A percentile compares a stretch with the other conserved stretches of the same genome.
Conservation (phyloP, 164 flowering plant genomes). For the Berberis thunbergii region DNA sequence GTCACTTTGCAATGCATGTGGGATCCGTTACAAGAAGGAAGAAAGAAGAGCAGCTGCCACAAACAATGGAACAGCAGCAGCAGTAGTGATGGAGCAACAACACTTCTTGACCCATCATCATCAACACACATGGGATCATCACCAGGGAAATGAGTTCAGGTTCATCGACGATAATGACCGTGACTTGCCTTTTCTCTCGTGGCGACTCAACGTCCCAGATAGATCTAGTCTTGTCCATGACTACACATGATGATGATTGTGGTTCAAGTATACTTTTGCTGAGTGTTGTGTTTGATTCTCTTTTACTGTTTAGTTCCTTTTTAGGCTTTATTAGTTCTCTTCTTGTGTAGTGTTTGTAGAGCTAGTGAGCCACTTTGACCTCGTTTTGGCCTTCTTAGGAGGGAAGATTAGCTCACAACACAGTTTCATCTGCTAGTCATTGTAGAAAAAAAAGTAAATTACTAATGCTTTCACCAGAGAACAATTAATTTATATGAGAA, state of each 20-base stretch:
- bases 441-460: too few relatives aligned
- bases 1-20: slow-evolving; percentile 98
- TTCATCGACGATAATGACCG: slow-evolving; percentile 37
- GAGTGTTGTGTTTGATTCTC: too few relatives aligned
- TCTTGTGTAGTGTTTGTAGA: too few relatives aligned
- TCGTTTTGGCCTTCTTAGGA: too few relatives aligned
- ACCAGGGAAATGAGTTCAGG: slow-evolving; percentile 35
- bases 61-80: slow-evolving; percentile 24
- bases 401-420: too few relatives aligned
- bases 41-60: slow-evolving; percentile 63
- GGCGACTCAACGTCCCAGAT: slow-evolving; percentile 79
- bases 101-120: slow-evolving; percentile 19
- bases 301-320: too few relatives aligned
- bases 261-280: too few relatives aligned
- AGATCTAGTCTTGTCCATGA: slow-evolving; percentile 61
- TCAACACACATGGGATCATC: slow-evolving; percentile 25
- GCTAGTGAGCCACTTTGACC: too few relatives aligned
- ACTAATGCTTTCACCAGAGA: too few relatives aligned
- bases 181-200: slow-evolving; percentile 45
- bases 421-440: too few relatives aligned
- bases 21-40: slow-evolving; percentile 95
- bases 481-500: too few relatives aligned
- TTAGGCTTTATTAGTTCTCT: too few relatives aligned
- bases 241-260: slow-evolving; percentile 16
- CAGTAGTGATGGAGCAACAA: slow-evolving; percentile 17